Percentiles rank a stretch among this genome's conserved stretches.
Evolutionary conservation across 257 asterid species (phyloP).

Genomic region (Ilex aquifolium): DNA sequence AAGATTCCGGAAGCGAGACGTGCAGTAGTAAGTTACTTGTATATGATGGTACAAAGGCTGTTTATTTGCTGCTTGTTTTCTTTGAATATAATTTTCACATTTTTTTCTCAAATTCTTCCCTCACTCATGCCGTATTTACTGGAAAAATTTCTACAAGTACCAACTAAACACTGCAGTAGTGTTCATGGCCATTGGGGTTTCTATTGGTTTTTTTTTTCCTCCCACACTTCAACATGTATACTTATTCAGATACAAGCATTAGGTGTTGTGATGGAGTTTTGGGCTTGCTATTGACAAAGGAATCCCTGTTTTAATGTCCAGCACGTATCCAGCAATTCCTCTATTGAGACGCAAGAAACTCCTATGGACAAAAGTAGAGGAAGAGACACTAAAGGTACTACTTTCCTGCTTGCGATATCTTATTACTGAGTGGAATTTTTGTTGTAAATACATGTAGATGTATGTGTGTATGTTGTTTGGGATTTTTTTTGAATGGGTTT

Average conservation of each 20-base stretch:
- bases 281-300: too few relatives aligned
- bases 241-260: not conserved
- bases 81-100: conserved; percentile 5
- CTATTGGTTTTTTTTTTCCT: not conserved
- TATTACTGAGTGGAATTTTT: too few relatives aligned
- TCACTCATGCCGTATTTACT: not conserved
- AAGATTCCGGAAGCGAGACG: conserved; percentile 32
- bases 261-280: not conserved
- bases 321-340: conserved; percentile 32
- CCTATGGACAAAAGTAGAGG: conserved; percentile 60
- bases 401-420: not conserved
- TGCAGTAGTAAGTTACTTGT: conserved; percentile 36
- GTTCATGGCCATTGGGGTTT: not conserved
- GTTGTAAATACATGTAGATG: too few relatives aligned
- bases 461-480: too few relatives aligned
- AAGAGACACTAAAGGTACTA: conserved; percentile 51
- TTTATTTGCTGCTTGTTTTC: conserved; percentile 2
- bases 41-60: conserved; percentile 2
- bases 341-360: conserved; percentile 33
- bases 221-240: not conserved
- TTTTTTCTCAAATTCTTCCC: conserved; percentile 1
- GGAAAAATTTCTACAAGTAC: not conserved
- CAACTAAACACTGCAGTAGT: not conserved
- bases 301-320: conserved; percentile 27
- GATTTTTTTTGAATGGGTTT: too few relatives aligned